phyloP scores from a whole-genome alignment of 1,284 basidiomycete species.

The Golubevia sp. region DNA sequence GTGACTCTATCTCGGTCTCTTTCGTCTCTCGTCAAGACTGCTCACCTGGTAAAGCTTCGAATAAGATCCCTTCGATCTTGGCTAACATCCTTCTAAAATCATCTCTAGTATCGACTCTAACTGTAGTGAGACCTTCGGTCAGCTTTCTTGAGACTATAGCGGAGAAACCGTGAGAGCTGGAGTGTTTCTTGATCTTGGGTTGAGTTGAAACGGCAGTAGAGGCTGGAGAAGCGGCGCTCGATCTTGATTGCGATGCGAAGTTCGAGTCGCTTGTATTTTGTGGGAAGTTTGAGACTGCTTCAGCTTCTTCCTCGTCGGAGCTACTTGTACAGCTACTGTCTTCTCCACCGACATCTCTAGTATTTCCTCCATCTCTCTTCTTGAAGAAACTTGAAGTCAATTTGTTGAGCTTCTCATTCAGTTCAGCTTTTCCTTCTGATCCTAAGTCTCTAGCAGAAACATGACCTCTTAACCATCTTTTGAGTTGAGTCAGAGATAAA shows the following conservation, averaged over 20 bases:
- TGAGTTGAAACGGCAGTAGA: too few relatives aligned
- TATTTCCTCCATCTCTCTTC: too few relatives aligned
- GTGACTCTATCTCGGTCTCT: not conserved
- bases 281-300: too few relatives aligned
- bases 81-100: constrained; percentile 5
- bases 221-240: too few relatives aligned
- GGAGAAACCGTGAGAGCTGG: too few relatives aligned
- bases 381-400: constrained; percentile 1
- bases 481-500: constrained; percentile 5
- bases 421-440: not conserved
- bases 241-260: too few relatives aligned
- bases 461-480: constrained; percentile 6
- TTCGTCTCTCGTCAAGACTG: not conserved
- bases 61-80: constrained; percentile 2
- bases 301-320: too few relatives aligned
- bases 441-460: constrained; percentile 5
- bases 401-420: constrained; percentile 1
- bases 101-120: constrained; percentile 3
- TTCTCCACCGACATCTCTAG: too few relatives aligned
- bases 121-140: not conserved
- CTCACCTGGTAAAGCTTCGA: constrained; percentile 7
- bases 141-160: not conserved
- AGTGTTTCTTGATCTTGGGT: too few relatives aligned
- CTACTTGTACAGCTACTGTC: too few relatives aligned
- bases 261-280: too few relatives aligned